Evolutionary conservation across 1,284 basidiomycete species (phyloP).

Genomic region (Ustilago xerochloae): DNA sequence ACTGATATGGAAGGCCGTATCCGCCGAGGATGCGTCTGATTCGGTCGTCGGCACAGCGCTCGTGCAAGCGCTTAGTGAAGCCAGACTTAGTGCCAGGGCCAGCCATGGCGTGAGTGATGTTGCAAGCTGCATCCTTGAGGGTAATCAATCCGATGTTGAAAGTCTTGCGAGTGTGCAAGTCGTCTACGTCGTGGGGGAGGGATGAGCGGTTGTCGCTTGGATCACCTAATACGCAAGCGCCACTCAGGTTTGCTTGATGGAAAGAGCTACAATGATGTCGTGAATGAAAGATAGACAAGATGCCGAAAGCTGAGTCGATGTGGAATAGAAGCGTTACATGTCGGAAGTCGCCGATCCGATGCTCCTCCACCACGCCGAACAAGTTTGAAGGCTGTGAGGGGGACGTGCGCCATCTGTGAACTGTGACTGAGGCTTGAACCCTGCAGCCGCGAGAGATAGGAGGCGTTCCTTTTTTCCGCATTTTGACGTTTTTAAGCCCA

Average conservation of each 20-base stretch:
- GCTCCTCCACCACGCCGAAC: neutral
- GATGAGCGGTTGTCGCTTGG: no score
- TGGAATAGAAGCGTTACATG: no score
- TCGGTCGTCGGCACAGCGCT: conserved; percentile 15
- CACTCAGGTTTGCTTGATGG: no score
- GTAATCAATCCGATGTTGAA: neutral
- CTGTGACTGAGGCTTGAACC: no score
- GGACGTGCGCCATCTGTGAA: neutral
- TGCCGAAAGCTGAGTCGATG: no score
- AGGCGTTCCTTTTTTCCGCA: conserved; percentile 5
- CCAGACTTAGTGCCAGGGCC: conserved; percentile 18
- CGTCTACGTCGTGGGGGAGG: neutral
- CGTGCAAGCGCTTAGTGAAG: neutral
- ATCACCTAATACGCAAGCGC: no score
- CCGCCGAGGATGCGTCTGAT: neutral
- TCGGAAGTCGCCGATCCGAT: conserved; percentile 15
- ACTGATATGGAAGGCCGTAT: conserved; percentile 17
- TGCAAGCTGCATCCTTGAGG: conserved; percentile 23
- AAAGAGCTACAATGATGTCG: no score
- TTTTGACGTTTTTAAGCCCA: conserved; percentile 5
- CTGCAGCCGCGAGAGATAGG: conserved; percentile 8
- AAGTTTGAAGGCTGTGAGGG: neutral
- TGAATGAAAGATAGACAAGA: no score
- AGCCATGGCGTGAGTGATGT: conserved; percentile 30
- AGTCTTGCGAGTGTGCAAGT: neutral